Evolutionary conservation across 495 filamentous ascomycete species (phyloP), one percentile per base, ranked within the genome.

Genomic region (Podospora fimiseda): DNA sequence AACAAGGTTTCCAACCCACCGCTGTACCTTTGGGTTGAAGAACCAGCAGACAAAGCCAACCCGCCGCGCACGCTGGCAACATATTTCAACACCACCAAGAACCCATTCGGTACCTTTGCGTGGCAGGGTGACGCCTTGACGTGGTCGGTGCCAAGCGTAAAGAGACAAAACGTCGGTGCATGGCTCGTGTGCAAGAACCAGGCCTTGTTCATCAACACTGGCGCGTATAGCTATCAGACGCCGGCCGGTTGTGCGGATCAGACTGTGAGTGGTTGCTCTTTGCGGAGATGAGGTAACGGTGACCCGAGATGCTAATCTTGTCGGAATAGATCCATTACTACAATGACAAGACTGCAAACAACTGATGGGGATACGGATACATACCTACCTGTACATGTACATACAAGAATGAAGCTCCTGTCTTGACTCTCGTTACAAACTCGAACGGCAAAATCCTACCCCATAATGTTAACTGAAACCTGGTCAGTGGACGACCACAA

Each of bases 161-260:
- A 63, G 43, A 55, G 80, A 27, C 81, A 78, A 60, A 84, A 84
- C 58, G 50, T 64, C 19, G 74, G 70, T 0, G 80, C 81, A 0
- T 84, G 78, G 76, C 71, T 83, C 43, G 78, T 82, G 49, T 84
- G 81, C 50, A 62, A 62, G 48, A 62, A 67, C 19, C 76, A 80
- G 63, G 66, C 57, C 43, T 51, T 85, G 52, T 83, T 74, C 52
- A 73, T 83, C 60, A 85, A 83, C 51, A 72, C 81, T 48, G 79
- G 81, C 5, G 74, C 74, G n/a, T 83, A 82, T 56, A 64, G 56
- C 5, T 83, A 82, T 55, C 61, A 75, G 65, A 84, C 79, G 7
- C 81, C 80, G 2, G 59, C 59, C 14, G 81, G 81, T 9, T 84
- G 80, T 63, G 63, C 71, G 37, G 80, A 84, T 62, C 71, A 83